Conservation (phyloP, 768 basidiomycete species). For the Agrocybe pediades region DNA sequence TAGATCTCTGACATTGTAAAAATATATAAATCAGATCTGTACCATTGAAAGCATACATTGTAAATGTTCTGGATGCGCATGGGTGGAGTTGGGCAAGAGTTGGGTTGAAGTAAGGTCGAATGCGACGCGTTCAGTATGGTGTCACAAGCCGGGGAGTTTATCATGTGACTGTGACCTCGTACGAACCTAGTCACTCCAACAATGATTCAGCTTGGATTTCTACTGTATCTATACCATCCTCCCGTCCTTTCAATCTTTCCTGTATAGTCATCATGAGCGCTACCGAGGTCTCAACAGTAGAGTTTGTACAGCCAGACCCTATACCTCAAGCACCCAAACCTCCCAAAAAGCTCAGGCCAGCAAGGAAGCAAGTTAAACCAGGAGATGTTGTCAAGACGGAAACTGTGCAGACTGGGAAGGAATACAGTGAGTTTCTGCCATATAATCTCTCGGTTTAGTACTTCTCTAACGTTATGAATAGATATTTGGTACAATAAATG, state of each 20-base stretch:
- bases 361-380: slow-evolving; percentile 89
- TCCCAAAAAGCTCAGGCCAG: slow-evolving; percentile 80
- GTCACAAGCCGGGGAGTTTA: no score
- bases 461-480: slow-evolving; percentile 26
- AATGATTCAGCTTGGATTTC: not conserved
- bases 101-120: no score
- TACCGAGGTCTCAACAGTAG: slow-evolving; percentile 5
- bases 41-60: no score
- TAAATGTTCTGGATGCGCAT: no score
- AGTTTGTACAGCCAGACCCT: slow-evolving; percentile 13
- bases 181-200: not conserved
- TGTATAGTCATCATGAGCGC: slow-evolving; percentile 3
- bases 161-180: not conserved
- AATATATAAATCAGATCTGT: no score
- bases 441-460: not conserved
- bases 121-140: no score
- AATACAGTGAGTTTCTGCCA: slow-evolving; percentile 84
- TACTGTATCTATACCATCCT: not conserved
- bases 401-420: slow-evolving; percentile 89
- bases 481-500: slow-evolving; percentile 99
- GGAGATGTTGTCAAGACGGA: slow-evolving; percentile 91
- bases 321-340: slow-evolving; percentile 28
- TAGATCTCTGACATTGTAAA: no score
- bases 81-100: no score
- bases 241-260: not conserved